Percentiles rank a stretch among this genome's conserved stretches.
Conservation (phyloP, 495 filamentous ascomycete genomes). For the Xylaria bambusicola region DNA sequence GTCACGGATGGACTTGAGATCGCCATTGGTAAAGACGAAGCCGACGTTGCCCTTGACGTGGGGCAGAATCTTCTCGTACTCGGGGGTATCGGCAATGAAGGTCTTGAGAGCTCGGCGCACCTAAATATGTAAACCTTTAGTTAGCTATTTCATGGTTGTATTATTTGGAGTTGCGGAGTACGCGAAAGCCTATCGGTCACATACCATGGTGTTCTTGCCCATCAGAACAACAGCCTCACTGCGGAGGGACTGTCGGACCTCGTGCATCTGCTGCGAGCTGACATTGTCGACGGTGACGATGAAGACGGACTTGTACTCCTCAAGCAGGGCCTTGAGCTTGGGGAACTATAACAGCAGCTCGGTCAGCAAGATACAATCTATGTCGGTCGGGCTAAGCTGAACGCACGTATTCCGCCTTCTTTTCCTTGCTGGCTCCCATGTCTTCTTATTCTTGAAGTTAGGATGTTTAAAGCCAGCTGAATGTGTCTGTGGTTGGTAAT, state of each 20-base stretch:
- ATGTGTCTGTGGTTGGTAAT: conserved; percentile 26
- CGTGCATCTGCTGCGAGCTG: conserved; percentile 99
- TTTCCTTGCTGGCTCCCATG: conserved; percentile 97
- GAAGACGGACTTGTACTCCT: conserved; percentile 94
- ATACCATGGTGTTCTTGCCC: conserved; percentile 99
- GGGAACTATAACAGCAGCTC: conserved; percentile 63
- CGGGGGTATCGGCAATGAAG: conserved; percentile 85
- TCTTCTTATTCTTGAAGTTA: conserved; percentile 94
- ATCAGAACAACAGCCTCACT: conserved; percentile 92
- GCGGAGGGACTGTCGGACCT: conserved; percentile 89
- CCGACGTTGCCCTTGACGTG: conserved; percentile 97
- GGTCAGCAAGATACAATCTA: conserved; percentile 10
- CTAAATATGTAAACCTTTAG: conserved; percentile 39
- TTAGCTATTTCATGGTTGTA: no score
- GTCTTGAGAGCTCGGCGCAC: conserved; percentile 97
- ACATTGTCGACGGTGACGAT: conserved; percentile 96
- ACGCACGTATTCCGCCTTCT: conserved; percentile 82
- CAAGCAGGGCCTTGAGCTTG: conserved; percentile 92
- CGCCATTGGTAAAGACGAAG: conserved; percentile 98
- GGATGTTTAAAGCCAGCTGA: conserved; percentile 89
- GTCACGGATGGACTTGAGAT: conserved; percentile 87
- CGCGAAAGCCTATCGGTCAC: no score
- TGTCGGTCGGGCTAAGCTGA: background rate
- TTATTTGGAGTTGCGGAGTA: no score
- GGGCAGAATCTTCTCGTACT: conserved; percentile 95